Base-by-base conservation (phyloP, 163 green algal species). In the Scenedesmus sp. region DNA sequence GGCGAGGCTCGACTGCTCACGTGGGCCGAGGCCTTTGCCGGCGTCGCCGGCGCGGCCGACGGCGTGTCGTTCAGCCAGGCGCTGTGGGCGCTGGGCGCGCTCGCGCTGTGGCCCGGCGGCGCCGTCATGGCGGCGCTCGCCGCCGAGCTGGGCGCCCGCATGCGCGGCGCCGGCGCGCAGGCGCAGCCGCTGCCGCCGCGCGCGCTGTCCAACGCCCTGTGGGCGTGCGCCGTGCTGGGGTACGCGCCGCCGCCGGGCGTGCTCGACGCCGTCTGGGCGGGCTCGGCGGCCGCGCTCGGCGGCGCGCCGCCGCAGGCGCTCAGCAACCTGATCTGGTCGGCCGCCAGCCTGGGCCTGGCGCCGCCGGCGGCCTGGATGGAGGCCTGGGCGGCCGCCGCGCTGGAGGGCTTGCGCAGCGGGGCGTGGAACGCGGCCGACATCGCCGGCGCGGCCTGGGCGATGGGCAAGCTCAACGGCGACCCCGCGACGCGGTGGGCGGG, bases 271-370 rank as follows among this genome's bases (percentile, higher is more conserved):
- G 24, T 73, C 20, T 81, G 73, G 73, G 9, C 31, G 0, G 73
- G 31, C 11, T 72, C 73, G 22, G 34, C 24, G 1, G 28, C 50
- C 15, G 34, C 9, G 18, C 53, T 81, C 10, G 22, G 9, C n/a
- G 42, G 33, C 33, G 66, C 60, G 22, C 47, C 60, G 20, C 69
- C 78, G 7, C 69, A 80, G 45, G 60, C 60, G 18, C 44, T 78
- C 2, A 34, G 44, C 31, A 84, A 84, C 62, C 67, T 84, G 22
- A 15, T 75, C 4, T 84, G 78, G 78, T 69, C 78, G 28, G 60
- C 58, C 4, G 69, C 67, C 1, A 63, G 24, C n/a, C 20, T 73
- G 28, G 62, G 47, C 18, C 5, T 66, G 24, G 22, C 3, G 3
- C 64, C 64, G 13, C 65, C 15, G 5, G 29, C 33, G 15, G 50